phyloP scores from a whole-genome alignment of 768 basidiomycete species.

The Amyloporia xantha region DNA sequence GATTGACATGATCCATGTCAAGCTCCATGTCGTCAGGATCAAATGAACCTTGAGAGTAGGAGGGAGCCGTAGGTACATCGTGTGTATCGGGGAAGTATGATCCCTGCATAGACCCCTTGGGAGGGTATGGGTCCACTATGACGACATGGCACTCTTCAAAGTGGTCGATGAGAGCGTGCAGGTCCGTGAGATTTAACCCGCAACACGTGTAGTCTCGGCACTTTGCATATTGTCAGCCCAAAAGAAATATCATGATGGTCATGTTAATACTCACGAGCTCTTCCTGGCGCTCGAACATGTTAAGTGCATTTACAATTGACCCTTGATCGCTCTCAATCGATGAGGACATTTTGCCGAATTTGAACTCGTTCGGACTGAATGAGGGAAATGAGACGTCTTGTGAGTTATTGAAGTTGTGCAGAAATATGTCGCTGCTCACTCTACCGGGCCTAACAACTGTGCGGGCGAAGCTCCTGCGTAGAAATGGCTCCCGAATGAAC shows the following conservation, averaged over 20 bases:
- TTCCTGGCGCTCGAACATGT: conserved; percentile 60
- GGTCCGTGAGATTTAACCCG: conserved; percentile 66
- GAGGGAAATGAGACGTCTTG: not conserved
- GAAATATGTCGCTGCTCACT: conserved; percentile 41
- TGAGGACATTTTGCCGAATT: conserved; percentile 38
- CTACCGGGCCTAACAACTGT: conserved; percentile 53
- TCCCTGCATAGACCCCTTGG: conserved; percentile 12
- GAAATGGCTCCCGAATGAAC: conserved; percentile 59
- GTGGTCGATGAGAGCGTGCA: conserved; percentile 84
- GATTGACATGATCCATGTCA: conserved; percentile 44
- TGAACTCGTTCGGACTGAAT: conserved; percentile 40
- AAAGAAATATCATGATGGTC: too few species aligned
- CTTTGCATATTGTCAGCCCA: too few species aligned
- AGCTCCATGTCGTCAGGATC: conserved; percentile 83
- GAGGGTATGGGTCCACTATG: conserved; percentile 44
- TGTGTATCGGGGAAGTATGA: conserved; percentile 19
- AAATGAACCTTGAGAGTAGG: conserved; percentile 38
- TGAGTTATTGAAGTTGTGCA: not conserved
- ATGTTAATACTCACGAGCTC: conserved; percentile 51
- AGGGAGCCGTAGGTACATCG: conserved; percentile 10
- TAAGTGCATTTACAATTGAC: conserved; percentile 57
- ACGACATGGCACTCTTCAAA: conserved; percentile 89
- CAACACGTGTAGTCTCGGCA: conserved; percentile 91
- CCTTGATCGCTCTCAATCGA: conserved; percentile 58
- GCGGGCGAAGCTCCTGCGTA: conserved; percentile 59